Conservation (phyloP, 306 rosid species). For the Adenanthera pavonina region DNA sequence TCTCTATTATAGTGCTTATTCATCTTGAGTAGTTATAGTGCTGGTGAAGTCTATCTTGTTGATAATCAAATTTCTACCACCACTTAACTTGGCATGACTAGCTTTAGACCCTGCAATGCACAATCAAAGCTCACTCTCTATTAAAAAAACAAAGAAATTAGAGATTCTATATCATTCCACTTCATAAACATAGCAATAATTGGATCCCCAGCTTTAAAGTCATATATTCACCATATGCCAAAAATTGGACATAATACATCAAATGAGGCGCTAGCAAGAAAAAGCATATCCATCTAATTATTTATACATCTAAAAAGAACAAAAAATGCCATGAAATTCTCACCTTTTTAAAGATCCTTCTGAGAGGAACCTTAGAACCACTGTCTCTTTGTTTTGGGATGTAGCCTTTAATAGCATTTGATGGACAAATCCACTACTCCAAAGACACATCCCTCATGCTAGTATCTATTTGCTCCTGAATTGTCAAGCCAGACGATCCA, state of each 20-base stretch:
- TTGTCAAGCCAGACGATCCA: slow-evolving; percentile 63
- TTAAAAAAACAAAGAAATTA: slow-evolving; percentile 30
- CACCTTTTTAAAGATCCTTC: slow-evolving; percentile 63
- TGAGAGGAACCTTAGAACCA: slow-evolving; percentile 39
- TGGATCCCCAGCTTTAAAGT: slow-evolving; percentile 22
- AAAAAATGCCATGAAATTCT: slow-evolving; percentile 36
- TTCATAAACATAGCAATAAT: slow-evolving; percentile 37
- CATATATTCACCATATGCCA: slow-evolving; percentile 24
- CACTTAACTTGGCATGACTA: slow-evolving; percentile 41
- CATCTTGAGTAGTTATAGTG: slow-evolving; percentile 68
- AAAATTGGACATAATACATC: slow-evolving; percentile 25
- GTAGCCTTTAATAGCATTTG: slow-evolving; percentile 96
- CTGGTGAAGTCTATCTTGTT: slow-evolving; percentile 73
- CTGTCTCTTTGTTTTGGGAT: slow-evolving; percentile 64
- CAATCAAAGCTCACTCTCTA: slow-evolving; percentile 56
- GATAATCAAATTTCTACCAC: slow-evolving; percentile 38
- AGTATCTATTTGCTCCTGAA: slow-evolving; percentile 65
- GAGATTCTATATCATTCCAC: slow-evolving; percentile 13
- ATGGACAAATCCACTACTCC: slow-evolving; percentile 82
- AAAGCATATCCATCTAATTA: slow-evolving; percentile 24
- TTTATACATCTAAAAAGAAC: slow-evolving; percentile 13
- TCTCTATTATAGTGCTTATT: slow-evolving; percentile 66
- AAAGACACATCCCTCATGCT: slow-evolving; percentile 54
- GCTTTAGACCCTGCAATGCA: slow-evolving; percentile 71
- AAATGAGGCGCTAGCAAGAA: slow-evolving; percentile 15